phyloP scores from a whole-genome alignment of 2,329 filamentous ascomycete species.

The Aspergillus costaricaensis region DNA sequence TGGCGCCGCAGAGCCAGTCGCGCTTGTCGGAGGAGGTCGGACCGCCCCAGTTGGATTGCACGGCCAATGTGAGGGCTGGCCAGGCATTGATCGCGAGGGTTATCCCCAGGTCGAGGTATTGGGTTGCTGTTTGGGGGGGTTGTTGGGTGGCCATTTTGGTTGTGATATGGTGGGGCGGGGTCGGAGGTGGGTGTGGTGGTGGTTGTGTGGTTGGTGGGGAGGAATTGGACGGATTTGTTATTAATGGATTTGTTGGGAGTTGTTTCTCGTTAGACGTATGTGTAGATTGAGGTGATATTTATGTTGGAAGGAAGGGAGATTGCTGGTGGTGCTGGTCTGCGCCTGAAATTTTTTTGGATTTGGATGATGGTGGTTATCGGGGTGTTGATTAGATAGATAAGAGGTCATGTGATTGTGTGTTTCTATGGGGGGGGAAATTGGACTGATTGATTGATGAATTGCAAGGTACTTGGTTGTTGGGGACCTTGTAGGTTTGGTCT shows the following conservation, averaged over 20 bases:
- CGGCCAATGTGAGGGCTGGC: slow-evolving; percentile 83
- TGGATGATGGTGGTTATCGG: background rate
- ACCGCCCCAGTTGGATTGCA: slow-evolving; percentile 86
- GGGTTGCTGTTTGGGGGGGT: slow-evolving; percentile 53
- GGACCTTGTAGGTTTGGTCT: background rate
- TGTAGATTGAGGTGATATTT: background rate
- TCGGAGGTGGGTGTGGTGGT: background rate
- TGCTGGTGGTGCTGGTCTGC: background rate
- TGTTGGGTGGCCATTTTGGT: slow-evolving; percentile 25
- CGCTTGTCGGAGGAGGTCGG: slow-evolving; percentile 81
- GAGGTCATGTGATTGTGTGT: background rate
- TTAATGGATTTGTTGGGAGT: background rate
- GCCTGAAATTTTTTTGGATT: slow-evolving; percentile 7
- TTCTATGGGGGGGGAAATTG: too few relatives aligned
- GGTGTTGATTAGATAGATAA: slow-evolving; percentile 1
- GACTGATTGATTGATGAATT: too few relatives aligned
- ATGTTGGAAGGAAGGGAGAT: too few relatives aligned
- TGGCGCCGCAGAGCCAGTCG: slow-evolving; percentile 90
- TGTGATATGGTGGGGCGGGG: too few relatives aligned
- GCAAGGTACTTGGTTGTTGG: too few relatives aligned
- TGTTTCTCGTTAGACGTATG: background rate
- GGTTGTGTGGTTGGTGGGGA: background rate
- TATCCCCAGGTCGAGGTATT: slow-evolving; percentile 81
- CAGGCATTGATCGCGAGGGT: slow-evolving; percentile 84
- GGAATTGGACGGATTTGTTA: background rate